These are phyloP conservation scores for Camelina sativa DNA, from an alignment of 345 rosid genomes.

Conservation along the genomic window DNA sequence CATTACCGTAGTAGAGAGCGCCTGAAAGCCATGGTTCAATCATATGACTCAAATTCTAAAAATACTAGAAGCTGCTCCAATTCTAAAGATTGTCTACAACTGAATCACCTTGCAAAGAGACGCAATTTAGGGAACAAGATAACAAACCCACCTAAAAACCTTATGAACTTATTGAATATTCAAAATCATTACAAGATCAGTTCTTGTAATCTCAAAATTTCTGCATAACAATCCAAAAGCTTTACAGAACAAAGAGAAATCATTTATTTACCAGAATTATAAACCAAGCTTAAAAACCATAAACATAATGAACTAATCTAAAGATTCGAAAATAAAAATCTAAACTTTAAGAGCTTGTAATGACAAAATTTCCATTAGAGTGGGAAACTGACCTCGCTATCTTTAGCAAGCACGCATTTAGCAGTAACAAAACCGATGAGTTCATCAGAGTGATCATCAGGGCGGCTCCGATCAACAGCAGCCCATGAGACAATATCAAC, in stretches of 20 bases:
- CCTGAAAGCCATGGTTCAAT: background rate
- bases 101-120: background rate
- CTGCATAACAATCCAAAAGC: too few relatives aligned
- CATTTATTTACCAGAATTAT: background rate
- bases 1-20: background rate
- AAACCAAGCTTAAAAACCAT: background rate
- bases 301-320: background rate
- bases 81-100: background rate
- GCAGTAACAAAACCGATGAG: slow-evolving; percentile 92
- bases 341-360: slow-evolving; percentile 14
- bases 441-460: slow-evolving; percentile 64
- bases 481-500: slow-evolving; percentile 83
- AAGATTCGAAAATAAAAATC: background rate
- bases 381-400: slow-evolving; percentile 67
- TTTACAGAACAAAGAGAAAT: background rate
- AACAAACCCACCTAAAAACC: too few relatives aligned
- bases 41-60: background rate
- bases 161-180: too few relatives aligned
- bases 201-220: too few relatives aligned
- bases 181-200: too few relatives aligned
- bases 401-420: slow-evolving; percentile 66
- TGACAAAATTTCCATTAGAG: background rate
- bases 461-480: slow-evolving; percentile 78
- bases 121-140: background rate
- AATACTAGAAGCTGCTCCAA: slow-evolving; percentile 4